Percentiles rank a stretch among this genome's conserved stretches.
Conservation (phyloP, 305 asterid genomes). For the Petunia hybrid region DNA sequence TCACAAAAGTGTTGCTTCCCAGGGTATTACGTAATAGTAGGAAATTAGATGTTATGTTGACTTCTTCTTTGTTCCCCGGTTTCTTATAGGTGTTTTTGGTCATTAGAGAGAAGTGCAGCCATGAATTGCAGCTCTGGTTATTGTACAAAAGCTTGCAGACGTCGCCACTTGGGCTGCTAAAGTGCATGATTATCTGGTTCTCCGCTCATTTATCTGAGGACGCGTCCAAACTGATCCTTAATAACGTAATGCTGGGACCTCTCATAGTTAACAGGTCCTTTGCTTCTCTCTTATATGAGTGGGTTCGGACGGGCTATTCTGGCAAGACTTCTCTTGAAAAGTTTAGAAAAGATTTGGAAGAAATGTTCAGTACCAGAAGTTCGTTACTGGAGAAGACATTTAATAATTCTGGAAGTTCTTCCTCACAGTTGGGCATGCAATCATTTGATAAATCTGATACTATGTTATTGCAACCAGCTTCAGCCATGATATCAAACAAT, state of each 20-base stretch:
- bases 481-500: slow-evolving; percentile 37
- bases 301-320: slow-evolving; percentile 71
- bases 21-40: background rate
- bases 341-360: slow-evolving; percentile 63
- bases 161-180: slow-evolving; percentile 78
- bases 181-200: slow-evolving; percentile 69
- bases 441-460: slow-evolving; percentile 26
- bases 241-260: slow-evolving; percentile 54
- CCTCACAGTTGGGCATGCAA: slow-evolving; percentile 32
- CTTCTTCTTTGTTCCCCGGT: slow-evolving; percentile 49
- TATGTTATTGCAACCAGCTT: slow-evolving; percentile 38
- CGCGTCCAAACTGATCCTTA: slow-evolving; percentile 53
- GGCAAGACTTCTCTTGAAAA: slow-evolving; percentile 70
- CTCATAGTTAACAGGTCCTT: slow-evolving; percentile 53
- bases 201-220: slow-evolving; percentile 63
- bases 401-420: slow-evolving; percentile 44
- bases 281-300: slow-evolving; percentile 60
- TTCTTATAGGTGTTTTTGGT: slow-evolving; percentile 66
- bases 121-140: slow-evolving; percentile 73
- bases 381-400: slow-evolving; percentile 57
- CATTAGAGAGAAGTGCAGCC: slow-evolving; percentile 60
- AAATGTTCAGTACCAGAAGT: slow-evolving; percentile 60
- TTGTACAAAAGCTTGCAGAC: slow-evolving; percentile 62
- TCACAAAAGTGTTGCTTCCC: background rate
- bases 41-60: slow-evolving; percentile 37